Evolutionary conservation across 805 yeast genomes (phyloP).

Genomic region (Spathaspora sp.): DNA sequence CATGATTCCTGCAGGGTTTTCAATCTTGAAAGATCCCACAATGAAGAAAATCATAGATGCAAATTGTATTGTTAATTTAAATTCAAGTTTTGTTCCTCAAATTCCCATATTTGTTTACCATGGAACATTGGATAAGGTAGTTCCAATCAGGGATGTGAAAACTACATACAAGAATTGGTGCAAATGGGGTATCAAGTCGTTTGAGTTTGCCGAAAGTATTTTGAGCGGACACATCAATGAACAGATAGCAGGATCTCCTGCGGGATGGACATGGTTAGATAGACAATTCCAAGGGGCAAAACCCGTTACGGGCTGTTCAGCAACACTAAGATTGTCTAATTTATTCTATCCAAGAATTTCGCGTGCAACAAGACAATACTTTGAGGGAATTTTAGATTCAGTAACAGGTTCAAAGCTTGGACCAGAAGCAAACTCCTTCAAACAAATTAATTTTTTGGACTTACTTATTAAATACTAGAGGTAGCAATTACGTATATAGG

Average conservation of each 20-base stretch:
- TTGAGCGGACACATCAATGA: slow-evolving; percentile 25
- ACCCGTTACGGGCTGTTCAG: slow-evolving; percentile 46
- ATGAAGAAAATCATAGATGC: slow-evolving; percentile 12
- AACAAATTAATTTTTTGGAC: too few relatives aligned
- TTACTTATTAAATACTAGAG: too few relatives aligned
- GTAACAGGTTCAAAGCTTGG: not conserved
- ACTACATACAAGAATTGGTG: slow-evolving; percentile 31
- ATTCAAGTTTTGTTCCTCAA: slow-evolving; percentile 4
- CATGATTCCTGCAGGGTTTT: slow-evolving; percentile 14
- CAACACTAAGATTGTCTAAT: slow-evolving; percentile 46
- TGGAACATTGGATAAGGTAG: slow-evolving; percentile 15
- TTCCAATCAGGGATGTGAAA: slow-evolving; percentile 17
- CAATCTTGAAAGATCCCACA: slow-evolving; percentile 8
- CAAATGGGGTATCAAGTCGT: slow-evolving; percentile 19
- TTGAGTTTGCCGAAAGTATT: slow-evolving; percentile 24
- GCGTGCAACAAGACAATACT: not conserved
- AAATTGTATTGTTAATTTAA: slow-evolving; percentile 19
- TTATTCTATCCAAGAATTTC: slow-evolving; percentile 34
- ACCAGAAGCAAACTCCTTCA: not conserved
- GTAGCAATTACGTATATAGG: too few relatives aligned
- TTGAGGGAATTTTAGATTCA: not conserved
- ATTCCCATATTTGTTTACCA: slow-evolving; percentile 19
- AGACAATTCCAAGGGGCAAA: slow-evolving; percentile 30
- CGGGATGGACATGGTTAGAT: slow-evolving; percentile 18
- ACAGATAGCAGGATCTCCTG: slow-evolving; percentile 16